Evolutionary conservation across 2,329 filamentous ascomycete species (phyloP).

Genomic region (Ophiostoma montium): DNA sequence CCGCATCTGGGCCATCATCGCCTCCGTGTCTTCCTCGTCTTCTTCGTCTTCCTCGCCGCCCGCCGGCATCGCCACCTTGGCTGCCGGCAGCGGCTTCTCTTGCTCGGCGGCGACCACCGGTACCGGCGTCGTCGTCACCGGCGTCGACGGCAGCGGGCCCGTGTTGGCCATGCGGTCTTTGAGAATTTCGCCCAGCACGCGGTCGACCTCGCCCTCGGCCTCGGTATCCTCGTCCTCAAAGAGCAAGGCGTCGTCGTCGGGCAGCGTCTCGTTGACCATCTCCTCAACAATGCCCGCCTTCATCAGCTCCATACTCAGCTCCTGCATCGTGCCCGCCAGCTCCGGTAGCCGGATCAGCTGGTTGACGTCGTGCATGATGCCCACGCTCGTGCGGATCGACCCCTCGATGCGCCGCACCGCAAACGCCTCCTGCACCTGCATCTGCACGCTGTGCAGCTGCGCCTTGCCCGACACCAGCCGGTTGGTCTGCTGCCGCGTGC

Average conservation of each 20-base stretch:
- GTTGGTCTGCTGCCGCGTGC: constrained; percentile 58
- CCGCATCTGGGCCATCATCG: constrained; percentile 87
- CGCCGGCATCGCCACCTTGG: constrained; percentile 36
- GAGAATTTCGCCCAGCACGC: constrained; percentile 80
- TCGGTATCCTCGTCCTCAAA: constrained; percentile 65
- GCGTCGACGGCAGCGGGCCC: constrained; percentile 37
- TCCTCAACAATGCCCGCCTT: constrained; percentile 96
- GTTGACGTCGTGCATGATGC: constrained; percentile 97
- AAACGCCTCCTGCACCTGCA: constrained; percentile 97
- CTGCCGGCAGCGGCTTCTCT: constrained; percentile 16
- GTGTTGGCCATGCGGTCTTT: constrained; percentile 65
- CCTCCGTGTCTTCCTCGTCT: constrained; percentile 76
- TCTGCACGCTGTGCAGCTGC: constrained; percentile 81
- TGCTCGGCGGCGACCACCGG: constrained; percentile 29
- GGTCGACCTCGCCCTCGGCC: constrained; percentile 72
- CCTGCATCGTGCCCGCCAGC: constrained; percentile 76
- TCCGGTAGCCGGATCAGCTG: constrained; percentile 70
- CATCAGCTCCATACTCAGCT: constrained; percentile 74
- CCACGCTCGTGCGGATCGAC: constrained; percentile 69
- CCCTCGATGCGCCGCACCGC: constrained; percentile 92
- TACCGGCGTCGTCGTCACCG: constrained; percentile 35
- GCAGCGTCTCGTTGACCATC: constrained; percentile 79
- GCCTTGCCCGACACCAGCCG: constrained; percentile 79
- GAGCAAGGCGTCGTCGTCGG: constrained; percentile 50
- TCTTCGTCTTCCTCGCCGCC: constrained; percentile 41